Evolutionary conservation across 495 filamentous ascomycete genomes (phyloP).

Genomic region (Penicillium argentinense): DNA sequence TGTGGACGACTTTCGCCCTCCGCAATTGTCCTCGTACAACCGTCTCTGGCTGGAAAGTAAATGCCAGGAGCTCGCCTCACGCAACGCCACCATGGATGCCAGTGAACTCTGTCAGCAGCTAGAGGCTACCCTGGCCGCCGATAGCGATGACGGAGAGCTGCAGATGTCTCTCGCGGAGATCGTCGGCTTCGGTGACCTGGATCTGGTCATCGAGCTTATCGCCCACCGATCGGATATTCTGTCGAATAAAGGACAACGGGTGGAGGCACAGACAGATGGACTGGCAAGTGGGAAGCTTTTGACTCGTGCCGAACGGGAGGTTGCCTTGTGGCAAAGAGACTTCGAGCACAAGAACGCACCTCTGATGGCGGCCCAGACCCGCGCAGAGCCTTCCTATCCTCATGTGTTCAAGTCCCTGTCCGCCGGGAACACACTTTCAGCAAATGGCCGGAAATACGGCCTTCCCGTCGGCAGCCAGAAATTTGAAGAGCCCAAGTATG

Average conservation of each 20-base stretch:
- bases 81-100: slow-evolving; percentile 61
- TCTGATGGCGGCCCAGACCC: slow-evolving; percentile 60
- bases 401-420: slow-evolving; percentile 85
- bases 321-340: slow-evolving; percentile 70
- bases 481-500: slow-evolving; percentile 69
- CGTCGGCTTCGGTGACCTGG: slow-evolving; percentile 87
- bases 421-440: slow-evolving; percentile 78
- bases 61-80: slow-evolving; percentile 59
- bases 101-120: slow-evolving; percentile 69
- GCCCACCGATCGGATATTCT: slow-evolving; percentile 66
- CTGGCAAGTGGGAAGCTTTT: slow-evolving; percentile 58
- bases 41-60: slow-evolving; percentile 62
- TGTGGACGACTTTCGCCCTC: slow-evolving; percentile 18
- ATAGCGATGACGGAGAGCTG: slow-evolving; percentile 73
- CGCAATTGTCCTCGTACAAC: slow-evolving; percentile 30
- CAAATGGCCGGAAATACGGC: slow-evolving; percentile 73
- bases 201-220: slow-evolving; percentile 83
- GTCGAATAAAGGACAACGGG: slow-evolving; percentile 30
- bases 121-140: slow-evolving; percentile 62
- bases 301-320: slow-evolving; percentile 74
- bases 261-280: slow-evolving; percentile 47
- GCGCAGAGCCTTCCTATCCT: slow-evolving; percentile 72
- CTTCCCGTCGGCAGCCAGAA: slow-evolving; percentile 66
- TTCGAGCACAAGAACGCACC: slow-evolving; percentile 77
- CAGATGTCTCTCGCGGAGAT: slow-evolving; percentile 90